Conservation (phyloP, 768 basidiomycete species). For the Phlebiopsis gigantea region DNA sequence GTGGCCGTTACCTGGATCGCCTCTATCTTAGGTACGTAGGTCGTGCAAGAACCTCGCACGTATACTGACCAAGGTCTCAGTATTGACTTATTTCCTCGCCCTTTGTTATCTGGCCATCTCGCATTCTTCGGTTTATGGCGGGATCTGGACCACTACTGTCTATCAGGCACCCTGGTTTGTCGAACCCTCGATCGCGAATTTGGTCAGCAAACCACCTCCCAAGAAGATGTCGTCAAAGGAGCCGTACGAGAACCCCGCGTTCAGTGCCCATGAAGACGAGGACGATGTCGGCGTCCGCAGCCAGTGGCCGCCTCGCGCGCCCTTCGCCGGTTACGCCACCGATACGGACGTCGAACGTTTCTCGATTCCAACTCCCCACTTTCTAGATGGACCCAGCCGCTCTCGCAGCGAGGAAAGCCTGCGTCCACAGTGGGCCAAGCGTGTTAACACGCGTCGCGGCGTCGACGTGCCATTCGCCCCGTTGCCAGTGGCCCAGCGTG, state of each 20-base stretch:
- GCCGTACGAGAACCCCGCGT: conserved; percentile 11
- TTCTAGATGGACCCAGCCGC: conserved; percentile 14
- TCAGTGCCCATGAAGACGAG: conserved; percentile 1
- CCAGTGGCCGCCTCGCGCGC: not conserved
- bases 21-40: conserved; percentile 21
- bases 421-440: conserved; percentile 48
- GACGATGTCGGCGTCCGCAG: not conserved
- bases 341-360: not conserved
- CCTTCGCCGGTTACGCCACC: not conserved
- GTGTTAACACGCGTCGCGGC: conserved; percentile 42
- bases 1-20: conserved; percentile 27
- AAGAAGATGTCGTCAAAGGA: not conserved
- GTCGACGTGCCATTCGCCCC: conserved; percentile 48
- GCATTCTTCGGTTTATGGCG: conserved; percentile 38
- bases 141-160: conserved; percentile 50
- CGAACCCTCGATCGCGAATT: conserved; percentile 2
- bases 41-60: not conserved
- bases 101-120: conserved; percentile 42
- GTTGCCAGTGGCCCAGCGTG: conserved; percentile 19
- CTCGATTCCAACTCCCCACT: not conserved
- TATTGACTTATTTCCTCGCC: conserved; percentile 49
- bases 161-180: conserved; percentile 57
- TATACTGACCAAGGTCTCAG: conserved; percentile 23
- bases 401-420: conserved; percentile 18
- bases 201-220: not conserved